Percentiles rank a stretch among this genome's conserved stretches.
Conservation (phyloP, 1,284 basidiomycete genomes). For the Ceratorhiza oryzae-sativae region DNA sequence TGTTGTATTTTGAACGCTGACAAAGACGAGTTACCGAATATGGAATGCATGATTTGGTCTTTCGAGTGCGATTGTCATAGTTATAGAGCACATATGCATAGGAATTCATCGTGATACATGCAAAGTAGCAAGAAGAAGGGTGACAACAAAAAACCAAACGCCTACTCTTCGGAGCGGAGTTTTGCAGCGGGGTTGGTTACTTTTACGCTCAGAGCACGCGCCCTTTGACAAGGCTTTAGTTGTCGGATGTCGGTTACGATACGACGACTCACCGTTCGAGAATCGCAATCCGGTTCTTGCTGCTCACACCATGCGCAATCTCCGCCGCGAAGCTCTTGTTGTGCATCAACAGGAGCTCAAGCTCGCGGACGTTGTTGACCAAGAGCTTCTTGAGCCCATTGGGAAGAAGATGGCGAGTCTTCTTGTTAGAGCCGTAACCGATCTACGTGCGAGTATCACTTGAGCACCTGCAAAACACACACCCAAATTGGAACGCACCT, state of each 20-base stretch:
- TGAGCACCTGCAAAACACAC: neutral
- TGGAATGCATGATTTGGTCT: slow-evolving; percentile 32
- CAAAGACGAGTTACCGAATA: neutral
- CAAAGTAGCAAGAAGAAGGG: slow-evolving; percentile 37
- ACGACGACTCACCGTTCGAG: slow-evolving; percentile 74
- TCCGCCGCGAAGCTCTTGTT: slow-evolving; percentile 96
- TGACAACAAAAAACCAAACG: slow-evolving; percentile 12
- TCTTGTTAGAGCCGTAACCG: slow-evolving; percentile 87
- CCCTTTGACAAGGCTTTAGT: slow-evolving; percentile 57
- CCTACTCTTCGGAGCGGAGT: slow-evolving; percentile 95
- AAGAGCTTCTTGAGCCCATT: slow-evolving; percentile 94
- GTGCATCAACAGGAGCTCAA: slow-evolving; percentile 97
- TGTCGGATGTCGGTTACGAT: neutral
- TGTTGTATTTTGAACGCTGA: slow-evolving; percentile 58
- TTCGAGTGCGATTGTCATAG: neutral
- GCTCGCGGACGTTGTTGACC: slow-evolving; percentile 89
- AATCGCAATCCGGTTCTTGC: slow-evolving; percentile 94
- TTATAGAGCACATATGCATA: slow-evolving; percentile 30
- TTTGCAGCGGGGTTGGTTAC: slow-evolving; percentile 96
- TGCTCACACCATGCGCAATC: slow-evolving; percentile 97
- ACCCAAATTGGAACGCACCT: slow-evolving; percentile 60
- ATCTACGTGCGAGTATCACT: slow-evolving; percentile 55
- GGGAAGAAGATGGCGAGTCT: slow-evolving; percentile 93
- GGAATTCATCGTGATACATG: slow-evolving; percentile 37
- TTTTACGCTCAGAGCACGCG: slow-evolving; percentile 88